A percentile compares a stretch with the other conserved stretches of the same genome.
Evolutionary conservation across 2,329 filamentous ascomycete genomes (phyloP).

Genomic region (Diaporthe amygdali): DNA sequence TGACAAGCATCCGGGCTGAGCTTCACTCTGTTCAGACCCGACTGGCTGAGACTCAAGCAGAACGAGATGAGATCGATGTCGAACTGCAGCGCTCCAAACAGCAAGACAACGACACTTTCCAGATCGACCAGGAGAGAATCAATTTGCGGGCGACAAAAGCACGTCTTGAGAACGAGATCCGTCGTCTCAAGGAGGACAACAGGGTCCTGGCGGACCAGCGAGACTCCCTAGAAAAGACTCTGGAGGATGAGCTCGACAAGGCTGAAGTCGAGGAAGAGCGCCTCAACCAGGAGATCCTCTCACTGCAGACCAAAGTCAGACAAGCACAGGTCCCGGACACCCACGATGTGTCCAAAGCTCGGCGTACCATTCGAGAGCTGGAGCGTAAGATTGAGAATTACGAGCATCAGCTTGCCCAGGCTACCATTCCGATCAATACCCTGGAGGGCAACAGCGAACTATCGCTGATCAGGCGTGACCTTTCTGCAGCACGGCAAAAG

Average conservation of each 20-base stretch:
- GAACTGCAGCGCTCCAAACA: slow-evolving; percentile 62
- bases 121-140: slow-evolving; percentile 70
- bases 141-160: slow-evolving; percentile 71
- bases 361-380: slow-evolving; percentile 68
- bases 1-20: slow-evolving; percentile 64
- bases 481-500: slow-evolving; percentile 68
- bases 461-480: slow-evolving; percentile 65
- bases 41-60: slow-evolving; percentile 63
- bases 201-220: slow-evolving; percentile 60
- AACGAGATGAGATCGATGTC: slow-evolving; percentile 69
- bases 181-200: slow-evolving; percentile 69
- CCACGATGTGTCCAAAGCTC: slow-evolving; percentile 62
- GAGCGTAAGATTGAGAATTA: slow-evolving; percentile 65
- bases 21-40: slow-evolving; percentile 63
- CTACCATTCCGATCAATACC: slow-evolving; percentile 34
- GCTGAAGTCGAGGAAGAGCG: slow-evolving; percentile 71
- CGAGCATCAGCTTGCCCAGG: slow-evolving; percentile 41
- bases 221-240: slow-evolving; percentile 63
- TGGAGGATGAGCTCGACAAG: slow-evolving; percentile 70
- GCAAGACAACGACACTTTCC: slow-evolving; percentile 60
- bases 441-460: slow-evolving; percentile 58
- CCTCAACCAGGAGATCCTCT: slow-evolving; percentile 58
- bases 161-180: slow-evolving; percentile 71
- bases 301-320: slow-evolving; percentile 52
- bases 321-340: slow-evolving; percentile 53